A percentile compares a stretch with the other conserved stretches of the same genome.
Evolutionary conservation across 2,329 filamentous ascomycete species (phyloP).

Genomic region (Septoria petroselini): DNA sequence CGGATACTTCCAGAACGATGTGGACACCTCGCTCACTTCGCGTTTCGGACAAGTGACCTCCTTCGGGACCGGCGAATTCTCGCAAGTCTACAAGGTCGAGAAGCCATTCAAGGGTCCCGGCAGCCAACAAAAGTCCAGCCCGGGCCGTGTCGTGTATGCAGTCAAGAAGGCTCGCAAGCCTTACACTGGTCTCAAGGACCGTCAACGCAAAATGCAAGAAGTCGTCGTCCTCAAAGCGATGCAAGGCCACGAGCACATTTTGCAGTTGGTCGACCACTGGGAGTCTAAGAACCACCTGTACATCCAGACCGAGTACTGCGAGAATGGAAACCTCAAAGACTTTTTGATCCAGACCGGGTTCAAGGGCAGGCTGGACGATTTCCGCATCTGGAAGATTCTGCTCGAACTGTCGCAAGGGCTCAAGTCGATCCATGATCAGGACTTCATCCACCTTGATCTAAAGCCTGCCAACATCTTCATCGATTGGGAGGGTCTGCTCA

Average conservation of each 20-base stretch:
- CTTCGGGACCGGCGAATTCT: slow-evolving; percentile 88
- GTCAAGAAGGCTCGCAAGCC: slow-evolving; percentile 90
- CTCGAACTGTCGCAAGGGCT: slow-evolving; percentile 79
- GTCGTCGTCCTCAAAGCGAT: slow-evolving; percentile 76
- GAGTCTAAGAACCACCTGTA: slow-evolving; percentile 82
- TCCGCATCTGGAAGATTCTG: slow-evolving; percentile 97
- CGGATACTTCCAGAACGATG: slow-evolving; percentile 65
- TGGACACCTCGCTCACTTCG: slow-evolving; percentile 69
- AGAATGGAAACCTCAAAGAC: slow-evolving; percentile 83
- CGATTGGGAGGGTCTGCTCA: slow-evolving; percentile 74
- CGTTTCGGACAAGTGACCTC: slow-evolving; percentile 79
- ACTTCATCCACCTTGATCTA: slow-evolving; percentile 80
- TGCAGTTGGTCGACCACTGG: slow-evolving; percentile 84
- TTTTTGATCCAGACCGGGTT: slow-evolving; percentile 81
- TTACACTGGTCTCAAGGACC: slow-evolving; percentile 73
- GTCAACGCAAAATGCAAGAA: slow-evolving; percentile 79
- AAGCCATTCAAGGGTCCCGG: slow-evolving; percentile 41
- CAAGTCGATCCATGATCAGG: slow-evolving; percentile 82
- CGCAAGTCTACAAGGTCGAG: slow-evolving; percentile 80
- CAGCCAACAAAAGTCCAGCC: slow-evolving; percentile 26
- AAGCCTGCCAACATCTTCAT: slow-evolving; percentile 84
- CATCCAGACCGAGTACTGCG: slow-evolving; percentile 96
- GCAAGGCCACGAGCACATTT: slow-evolving; percentile 75
- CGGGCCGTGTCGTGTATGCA: slow-evolving; percentile 62
- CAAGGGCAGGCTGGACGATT: slow-evolving; percentile 87